A percentile compares a stretch with the other conserved stretches of the same genome.
phyloP scores from a whole-genome alignment of 306 rosid species.

The Boehmeria nivea region DNA sequence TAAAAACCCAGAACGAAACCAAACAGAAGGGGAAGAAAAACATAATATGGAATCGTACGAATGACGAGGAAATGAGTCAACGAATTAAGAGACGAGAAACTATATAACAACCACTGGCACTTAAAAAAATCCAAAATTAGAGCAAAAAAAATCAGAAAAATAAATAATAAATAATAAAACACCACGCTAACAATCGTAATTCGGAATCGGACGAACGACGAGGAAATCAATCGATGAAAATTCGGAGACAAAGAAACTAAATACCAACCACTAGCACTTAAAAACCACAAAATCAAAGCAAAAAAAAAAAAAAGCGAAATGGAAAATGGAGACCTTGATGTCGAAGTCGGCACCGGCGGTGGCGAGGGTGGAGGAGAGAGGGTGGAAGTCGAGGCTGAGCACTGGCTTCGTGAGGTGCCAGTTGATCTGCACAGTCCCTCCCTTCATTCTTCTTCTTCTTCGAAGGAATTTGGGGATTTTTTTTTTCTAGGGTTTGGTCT shows the following conservation, averaged over 20 bases:
- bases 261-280: too few species aligned
- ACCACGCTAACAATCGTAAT: too few species aligned
- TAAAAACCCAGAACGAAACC: background rate
- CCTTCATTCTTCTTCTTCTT: constrained; percentile 42
- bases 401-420: constrained; percentile 86
- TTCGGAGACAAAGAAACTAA: too few species aligned
- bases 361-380: constrained; percentile 65
- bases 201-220: too few species aligned
- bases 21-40: background rate
- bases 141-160: too few species aligned
- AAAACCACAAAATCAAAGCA: background rate
- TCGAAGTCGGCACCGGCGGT: constrained; percentile 98
- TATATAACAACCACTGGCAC: too few species aligned
- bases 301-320: background rate
- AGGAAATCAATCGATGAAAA: background rate
- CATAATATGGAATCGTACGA: too few species aligned
- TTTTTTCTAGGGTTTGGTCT: background rate
- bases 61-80: too few species aligned
- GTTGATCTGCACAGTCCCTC: constrained; percentile 84
- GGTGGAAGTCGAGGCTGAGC: constrained; percentile 78
- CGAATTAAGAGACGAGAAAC: too few species aligned
- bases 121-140: too few species aligned
- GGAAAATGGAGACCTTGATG: constrained; percentile 61
- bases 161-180: too few species aligned
- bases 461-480: background rate